Conservation (phyloP, 2,329 filamentous ascomycete genomes). For the Metarhizium guizhouense region DNA sequence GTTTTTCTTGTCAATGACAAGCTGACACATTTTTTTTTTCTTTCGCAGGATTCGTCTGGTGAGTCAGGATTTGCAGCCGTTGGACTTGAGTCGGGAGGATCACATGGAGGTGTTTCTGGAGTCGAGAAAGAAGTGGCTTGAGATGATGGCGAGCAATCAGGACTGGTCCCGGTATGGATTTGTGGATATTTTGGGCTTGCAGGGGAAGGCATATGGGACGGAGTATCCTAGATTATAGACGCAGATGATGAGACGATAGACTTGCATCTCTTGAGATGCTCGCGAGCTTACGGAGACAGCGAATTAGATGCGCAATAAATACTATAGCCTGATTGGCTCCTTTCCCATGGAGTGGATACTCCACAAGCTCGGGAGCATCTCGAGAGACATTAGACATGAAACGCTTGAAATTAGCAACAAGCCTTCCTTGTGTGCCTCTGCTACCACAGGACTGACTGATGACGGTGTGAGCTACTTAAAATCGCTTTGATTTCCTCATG, state of each 20-base stretch:
- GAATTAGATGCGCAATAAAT: too few species aligned
- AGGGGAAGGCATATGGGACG: neutral
- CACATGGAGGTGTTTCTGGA: neutral
- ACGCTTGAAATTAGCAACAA: too few species aligned
- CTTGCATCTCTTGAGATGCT: neutral
- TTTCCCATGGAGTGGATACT: too few species aligned
- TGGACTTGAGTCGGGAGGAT: neutral
- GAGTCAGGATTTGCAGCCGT: conserved; percentile 11
- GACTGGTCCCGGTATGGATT: conserved; percentile 1
- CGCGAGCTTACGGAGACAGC: too few species aligned
- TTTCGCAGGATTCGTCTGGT: conserved; percentile 20
- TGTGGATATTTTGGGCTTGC: neutral
- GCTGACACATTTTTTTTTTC: neutral
- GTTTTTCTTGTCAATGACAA: conserved; percentile 5
- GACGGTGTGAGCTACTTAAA: too few species aligned
- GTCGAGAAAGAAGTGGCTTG: conserved; percentile 2
- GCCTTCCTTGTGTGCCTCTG: too few species aligned
- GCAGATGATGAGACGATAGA: neutral
- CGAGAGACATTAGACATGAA: too few species aligned
- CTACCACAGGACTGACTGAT: too few species aligned
- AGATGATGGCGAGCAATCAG: conserved; percentile 1
- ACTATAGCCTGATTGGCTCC: too few species aligned
- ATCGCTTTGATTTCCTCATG: too few species aligned
- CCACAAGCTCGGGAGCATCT: too few species aligned
- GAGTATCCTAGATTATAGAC: neutral